Conservation (phyloP, 2,329 filamentous ascomycete genomes). For the Drechmeria coniospora region DNA sequence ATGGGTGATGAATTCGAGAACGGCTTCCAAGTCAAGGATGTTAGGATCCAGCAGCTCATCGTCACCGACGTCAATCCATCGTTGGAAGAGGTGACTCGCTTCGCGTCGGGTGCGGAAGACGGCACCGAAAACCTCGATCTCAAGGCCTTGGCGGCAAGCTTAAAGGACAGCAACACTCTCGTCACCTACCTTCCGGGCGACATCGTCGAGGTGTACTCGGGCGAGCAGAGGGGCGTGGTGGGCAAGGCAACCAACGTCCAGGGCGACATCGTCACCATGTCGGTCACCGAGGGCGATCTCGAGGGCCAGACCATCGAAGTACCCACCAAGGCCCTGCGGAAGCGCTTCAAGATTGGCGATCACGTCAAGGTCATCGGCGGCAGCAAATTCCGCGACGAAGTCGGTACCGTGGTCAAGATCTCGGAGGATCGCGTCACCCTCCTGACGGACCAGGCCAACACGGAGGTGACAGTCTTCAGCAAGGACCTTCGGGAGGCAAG, state of each 20-base stretch:
- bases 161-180: conserved; percentile 69
- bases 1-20: conserved; percentile 82
- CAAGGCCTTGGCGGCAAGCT: conserved; percentile 72
- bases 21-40: conserved; percentile 85
- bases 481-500: conserved; percentile 89
- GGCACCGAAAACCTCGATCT: conserved; percentile 89
- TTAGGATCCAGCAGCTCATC: conserved; percentile 75
- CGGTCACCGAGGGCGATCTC: conserved; percentile 70
- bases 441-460: conserved; percentile 80
- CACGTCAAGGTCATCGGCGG: conserved; percentile 98
- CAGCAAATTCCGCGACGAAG: conserved; percentile 84
- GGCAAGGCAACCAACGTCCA: conserved; percentile 77
- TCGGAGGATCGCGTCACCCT: conserved; percentile 84
- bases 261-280: conserved; percentile 80
- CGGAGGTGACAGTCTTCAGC: conserved; percentile 94
- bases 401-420: conserved; percentile 93
- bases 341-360: conserved; percentile 83
- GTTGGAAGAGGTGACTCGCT: conserved; percentile 89
- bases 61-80: conserved; percentile 85
- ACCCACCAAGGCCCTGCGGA: conserved; percentile 79
- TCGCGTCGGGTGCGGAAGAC: conserved; percentile 76
- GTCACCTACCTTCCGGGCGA: conserved; percentile 85
- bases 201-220: conserved; percentile 89
- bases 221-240: conserved; percentile 83
- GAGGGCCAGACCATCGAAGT: conserved; percentile 79